A percentile compares a stretch with the other conserved stretches of the same genome.
Conservation (phyloP, 2,329 filamentous ascomycete genomes). For the Endoconidiophora polonica region DNA sequence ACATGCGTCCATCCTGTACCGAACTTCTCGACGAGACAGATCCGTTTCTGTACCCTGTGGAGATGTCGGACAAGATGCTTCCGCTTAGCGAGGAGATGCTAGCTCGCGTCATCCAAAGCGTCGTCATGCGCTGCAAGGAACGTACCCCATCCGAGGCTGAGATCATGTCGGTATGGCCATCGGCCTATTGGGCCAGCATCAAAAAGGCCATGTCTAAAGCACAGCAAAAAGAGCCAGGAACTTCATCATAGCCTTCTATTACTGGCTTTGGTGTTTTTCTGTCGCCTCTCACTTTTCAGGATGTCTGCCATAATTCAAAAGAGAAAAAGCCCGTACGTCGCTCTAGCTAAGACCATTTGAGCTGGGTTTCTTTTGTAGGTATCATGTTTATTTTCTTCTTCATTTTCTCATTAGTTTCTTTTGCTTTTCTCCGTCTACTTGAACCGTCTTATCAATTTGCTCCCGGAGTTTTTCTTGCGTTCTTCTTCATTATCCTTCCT, state of each 20-base stretch:
- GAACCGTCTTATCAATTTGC: not conserved
- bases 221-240: conserved; percentile 6
- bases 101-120: conserved; percentile 44
- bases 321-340: not conserved
- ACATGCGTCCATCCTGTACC: conserved; percentile 45
- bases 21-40: conserved; percentile 43
- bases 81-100: conserved; percentile 47
- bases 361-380: too few species aligned
- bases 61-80: conserved; percentile 35
- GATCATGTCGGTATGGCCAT: conserved; percentile 37
- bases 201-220: conserved; percentile 28
- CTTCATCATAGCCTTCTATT: not conserved
- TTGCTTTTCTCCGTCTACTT: not conserved
- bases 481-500: too few species aligned
- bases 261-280: not conserved
- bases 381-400: not conserved
- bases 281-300: not conserved
- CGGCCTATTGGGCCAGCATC: conserved; percentile 44
- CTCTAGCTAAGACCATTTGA: not conserved
- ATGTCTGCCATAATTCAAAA: not conserved
- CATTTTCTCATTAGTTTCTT: not conserved
- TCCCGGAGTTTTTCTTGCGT: too few species aligned
- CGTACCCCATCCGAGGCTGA: conserved; percentile 42
- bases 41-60: conserved; percentile 46
- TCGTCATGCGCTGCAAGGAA: conserved; percentile 41